A percentile compares a stretch with the other conserved stretches of the same genome.
These are phyloP conservation scores for Termitomyces eurrhizus DNA, from an alignment of 768 basidiomycete genomes.

Conservation along the genomic window DNA sequence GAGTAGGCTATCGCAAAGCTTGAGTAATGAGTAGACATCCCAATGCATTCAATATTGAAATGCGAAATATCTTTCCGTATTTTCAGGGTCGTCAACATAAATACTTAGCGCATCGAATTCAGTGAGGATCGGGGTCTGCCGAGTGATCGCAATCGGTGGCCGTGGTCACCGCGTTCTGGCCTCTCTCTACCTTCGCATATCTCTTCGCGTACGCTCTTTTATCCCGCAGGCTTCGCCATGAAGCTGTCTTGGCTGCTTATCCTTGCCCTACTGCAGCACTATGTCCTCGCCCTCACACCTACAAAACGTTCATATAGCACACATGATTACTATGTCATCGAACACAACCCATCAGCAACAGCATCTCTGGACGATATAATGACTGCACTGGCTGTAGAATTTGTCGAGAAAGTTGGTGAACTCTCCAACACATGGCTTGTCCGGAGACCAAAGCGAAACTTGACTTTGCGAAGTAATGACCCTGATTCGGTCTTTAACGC, in stretches of 20 bases:
- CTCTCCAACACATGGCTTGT: constrained; percentile 82
- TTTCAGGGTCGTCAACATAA: neutral
- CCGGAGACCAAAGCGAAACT: constrained; percentile 41
- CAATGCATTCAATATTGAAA: neutral
- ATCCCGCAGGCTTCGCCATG: constrained; percentile 19
- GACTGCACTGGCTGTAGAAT: constrained; percentile 69
- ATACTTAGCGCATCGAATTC: neutral
- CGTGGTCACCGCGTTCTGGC: neutral
- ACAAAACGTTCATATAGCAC: constrained; percentile 52
- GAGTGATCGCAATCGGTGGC: neutral
- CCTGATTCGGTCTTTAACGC: constrained; percentile 46
- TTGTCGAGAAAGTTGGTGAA: constrained; percentile 88
- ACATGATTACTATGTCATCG: constrained; percentile 82
- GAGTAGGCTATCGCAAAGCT: constrained; percentile 2
- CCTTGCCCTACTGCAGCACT: constrained; percentile 26
- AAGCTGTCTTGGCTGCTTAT: constrained; percentile 27
- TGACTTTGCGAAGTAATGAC: constrained; percentile 29
- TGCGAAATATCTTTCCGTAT: neutral
- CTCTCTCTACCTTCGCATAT: neutral
- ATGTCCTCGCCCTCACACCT: constrained; percentile 31
- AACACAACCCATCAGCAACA: constrained; percentile 43
- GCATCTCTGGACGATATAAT: constrained; percentile 60
- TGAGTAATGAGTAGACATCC: neutral
- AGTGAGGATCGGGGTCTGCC: constrained; percentile 1
- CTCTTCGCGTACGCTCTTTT: constrained; percentile 11